Evolutionary conservation across 306 rosid genomes (phyloP).

Genomic region (Hippophae gyantsensis): DNA sequence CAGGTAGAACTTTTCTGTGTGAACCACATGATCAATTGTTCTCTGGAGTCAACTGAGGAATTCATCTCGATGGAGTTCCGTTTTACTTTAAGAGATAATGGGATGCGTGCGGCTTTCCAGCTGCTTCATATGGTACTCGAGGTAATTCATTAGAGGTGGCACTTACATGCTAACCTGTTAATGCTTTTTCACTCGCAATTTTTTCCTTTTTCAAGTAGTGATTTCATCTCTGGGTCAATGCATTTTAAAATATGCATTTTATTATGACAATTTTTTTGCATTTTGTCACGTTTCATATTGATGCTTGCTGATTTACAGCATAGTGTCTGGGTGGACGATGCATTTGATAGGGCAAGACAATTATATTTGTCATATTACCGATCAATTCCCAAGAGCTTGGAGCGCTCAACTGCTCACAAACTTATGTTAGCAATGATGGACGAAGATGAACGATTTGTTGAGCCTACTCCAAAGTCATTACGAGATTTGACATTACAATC

Average conservation of each 20-base stretch:
- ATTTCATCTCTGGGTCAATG: not conserved
- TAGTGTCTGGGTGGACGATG: constrained; percentile 97
- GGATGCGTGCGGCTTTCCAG: constrained; percentile 98
- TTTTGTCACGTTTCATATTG: not conserved
- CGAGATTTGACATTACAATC: constrained; percentile 77
- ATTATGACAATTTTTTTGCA: not conserved
- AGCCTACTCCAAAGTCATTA: constrained; percentile 85
- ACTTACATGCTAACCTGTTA: not conserved
- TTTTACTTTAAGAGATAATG: constrained; percentile 87
- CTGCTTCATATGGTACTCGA: constrained; percentile 98
- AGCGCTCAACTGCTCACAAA: constrained; percentile 98
- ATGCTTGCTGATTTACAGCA: constrained; percentile 56
- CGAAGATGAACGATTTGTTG: constrained; percentile 90
- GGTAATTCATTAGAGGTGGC: constrained; percentile 31
- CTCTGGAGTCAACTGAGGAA: constrained; percentile 96
- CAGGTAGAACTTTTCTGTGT: constrained; percentile 99
- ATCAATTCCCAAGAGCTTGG: constrained; percentile 97
- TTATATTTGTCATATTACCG: constrained; percentile 86
- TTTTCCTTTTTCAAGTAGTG: not conserved
- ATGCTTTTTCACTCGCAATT: not conserved
- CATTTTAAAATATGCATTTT: not conserved
- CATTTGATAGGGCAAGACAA: constrained; percentile 93
- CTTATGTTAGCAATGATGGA: constrained; percentile 97
- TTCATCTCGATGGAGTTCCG: constrained; percentile 98
- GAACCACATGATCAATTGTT: constrained; percentile 90